phyloP scores from a whole-genome alignment of 306 rosid genomes.

The Inga laurina region DNA sequence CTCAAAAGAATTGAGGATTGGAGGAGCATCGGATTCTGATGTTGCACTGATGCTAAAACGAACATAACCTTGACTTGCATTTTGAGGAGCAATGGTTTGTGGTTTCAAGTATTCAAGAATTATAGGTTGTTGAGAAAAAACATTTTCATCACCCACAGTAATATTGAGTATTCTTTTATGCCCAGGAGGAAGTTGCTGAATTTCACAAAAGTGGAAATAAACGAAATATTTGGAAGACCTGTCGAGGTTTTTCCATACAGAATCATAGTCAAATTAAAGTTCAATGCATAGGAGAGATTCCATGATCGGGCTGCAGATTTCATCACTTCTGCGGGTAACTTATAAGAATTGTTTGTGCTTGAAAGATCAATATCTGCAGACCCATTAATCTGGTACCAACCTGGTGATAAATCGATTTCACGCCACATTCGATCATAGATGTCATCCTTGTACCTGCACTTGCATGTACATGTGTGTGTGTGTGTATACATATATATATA shows the following conservation, averaged over 20 bases:
- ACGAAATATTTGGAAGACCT: not conserved
- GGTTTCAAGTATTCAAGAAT: constrained; percentile 40
- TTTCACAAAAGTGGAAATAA: not conserved
- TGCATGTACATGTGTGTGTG: no score
- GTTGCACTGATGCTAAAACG: not conserved
- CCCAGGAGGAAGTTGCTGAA: not conserved
- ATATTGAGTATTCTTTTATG: constrained; percentile 11
- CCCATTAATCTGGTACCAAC: no score
- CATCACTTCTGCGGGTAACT: not conserved
- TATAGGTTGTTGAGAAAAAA: not conserved
- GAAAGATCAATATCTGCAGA: not conserved
- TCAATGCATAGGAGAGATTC: not conserved
- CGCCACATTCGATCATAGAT: not conserved
- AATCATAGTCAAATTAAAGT: not conserved
- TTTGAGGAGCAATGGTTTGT: not conserved
- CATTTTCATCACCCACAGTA: not conserved
- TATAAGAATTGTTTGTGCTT: not conserved
- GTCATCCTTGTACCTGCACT: not conserved
- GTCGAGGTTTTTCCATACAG: not conserved
- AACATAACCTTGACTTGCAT: not conserved
- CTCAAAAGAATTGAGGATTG: constrained; percentile 16
- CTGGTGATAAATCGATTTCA: no score
- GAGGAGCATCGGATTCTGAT: not conserved
- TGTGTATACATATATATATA: no score
- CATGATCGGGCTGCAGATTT: not conserved